These are phyloP conservation scores for Przewalskia tangutica DNA, from an alignment of 257 asterid genomes.

Conservation along the genomic window DNA sequence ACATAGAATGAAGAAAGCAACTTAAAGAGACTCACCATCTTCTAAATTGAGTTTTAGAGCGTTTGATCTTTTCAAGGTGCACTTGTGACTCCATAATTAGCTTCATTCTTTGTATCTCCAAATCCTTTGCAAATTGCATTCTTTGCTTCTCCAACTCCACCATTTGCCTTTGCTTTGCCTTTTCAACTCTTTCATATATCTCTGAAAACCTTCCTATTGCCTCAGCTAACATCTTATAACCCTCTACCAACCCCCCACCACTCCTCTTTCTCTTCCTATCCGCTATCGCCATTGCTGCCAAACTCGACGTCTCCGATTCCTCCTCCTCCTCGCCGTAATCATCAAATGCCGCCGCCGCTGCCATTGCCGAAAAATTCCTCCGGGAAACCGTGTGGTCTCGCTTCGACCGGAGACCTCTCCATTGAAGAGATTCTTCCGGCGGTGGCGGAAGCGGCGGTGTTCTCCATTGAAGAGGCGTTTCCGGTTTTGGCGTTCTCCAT, in stretches of 20 bases:
- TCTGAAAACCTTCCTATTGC: constrained; percentile 55
- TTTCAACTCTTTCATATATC: constrained; percentile 72
- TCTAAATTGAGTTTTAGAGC: constrained; percentile 29
- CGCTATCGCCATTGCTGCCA: constrained; percentile 7
- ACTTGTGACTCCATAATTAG: constrained; percentile 66
- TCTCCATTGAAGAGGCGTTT: background rate
- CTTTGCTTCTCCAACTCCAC: constrained; percentile 89
- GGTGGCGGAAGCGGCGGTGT: constrained; percentile 31
- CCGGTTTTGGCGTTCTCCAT: background rate
- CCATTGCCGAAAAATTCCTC: constrained; percentile 57
- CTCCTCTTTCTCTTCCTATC: constrained; percentile 24
- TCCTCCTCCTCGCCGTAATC: constrained; percentile 26
- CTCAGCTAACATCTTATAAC: constrained; percentile 51
- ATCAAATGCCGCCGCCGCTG: constrained; percentile 58
- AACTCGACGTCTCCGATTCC: constrained; percentile 28
- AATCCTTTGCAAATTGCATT: constrained; percentile 74
- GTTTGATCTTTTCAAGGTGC: constrained; percentile 58
- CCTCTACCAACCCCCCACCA: constrained; percentile 26
- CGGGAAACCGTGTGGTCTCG: constrained; percentile 35
- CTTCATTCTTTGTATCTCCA: constrained; percentile 85
- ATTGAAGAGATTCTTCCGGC: background rate
- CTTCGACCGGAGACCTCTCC: constrained; percentile 53
- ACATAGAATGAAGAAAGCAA: background rate
- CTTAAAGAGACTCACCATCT: constrained; percentile 29
- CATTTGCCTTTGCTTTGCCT: constrained; percentile 71